A percentile compares a stretch with the other conserved stretches of the same genome.
Conservation (phyloP, 2,329 filamentous ascomycete species). For the Phyllosticta paracitricarpa region DNA sequence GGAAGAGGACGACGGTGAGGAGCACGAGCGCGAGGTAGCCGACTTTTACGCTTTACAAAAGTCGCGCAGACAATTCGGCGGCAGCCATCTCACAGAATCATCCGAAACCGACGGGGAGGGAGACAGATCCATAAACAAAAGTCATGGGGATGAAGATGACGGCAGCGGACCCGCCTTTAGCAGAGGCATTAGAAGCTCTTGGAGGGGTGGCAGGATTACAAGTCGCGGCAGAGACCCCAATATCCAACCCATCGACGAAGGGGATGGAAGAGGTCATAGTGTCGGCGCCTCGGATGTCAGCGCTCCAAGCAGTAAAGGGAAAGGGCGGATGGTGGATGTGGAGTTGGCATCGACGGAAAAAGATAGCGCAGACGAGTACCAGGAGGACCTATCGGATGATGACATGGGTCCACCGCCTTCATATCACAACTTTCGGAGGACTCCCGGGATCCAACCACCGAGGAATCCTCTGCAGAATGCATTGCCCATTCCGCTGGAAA, state of each 20-base stretch:
- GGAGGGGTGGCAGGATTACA: constrained; percentile 39
- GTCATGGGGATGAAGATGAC: constrained; percentile 31
- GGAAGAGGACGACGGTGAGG: constrained; percentile 87
- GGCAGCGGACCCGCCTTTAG: constrained; percentile 25
- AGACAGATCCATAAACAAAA: constrained; percentile 38
- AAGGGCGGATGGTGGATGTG: constrained; percentile 69
- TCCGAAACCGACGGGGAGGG: constrained; percentile 66
- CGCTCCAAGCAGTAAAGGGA: constrained; percentile 44
- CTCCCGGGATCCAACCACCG: constrained; percentile 28
- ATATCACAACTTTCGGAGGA: constrained; percentile 46
- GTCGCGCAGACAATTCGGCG: constrained; percentile 79
- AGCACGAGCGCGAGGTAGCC: constrained; percentile 83
- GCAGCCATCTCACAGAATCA: constrained; percentile 74
- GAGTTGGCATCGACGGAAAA: constrained; percentile 58
- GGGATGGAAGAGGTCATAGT: constrained; percentile 31
- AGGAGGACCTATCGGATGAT: constrained; percentile 29
- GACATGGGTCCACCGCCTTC: constrained; percentile 43
- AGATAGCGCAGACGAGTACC: constrained; percentile 34
- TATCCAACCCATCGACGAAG: constrained; percentile 23
- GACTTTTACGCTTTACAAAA: constrained; percentile 87
- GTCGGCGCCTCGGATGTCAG: constrained; percentile 30
- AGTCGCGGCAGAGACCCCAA: constrained; percentile 27
- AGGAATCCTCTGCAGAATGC: constrained; percentile 31
- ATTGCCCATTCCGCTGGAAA: constrained; percentile 38
- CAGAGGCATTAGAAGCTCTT: constrained; percentile 47